Evolutionary conservation across 2,329 filamentous ascomycete genomes (phyloP), one percentile per base, ranked within the genome.

Genomic region (Nemania sp.): DNA sequence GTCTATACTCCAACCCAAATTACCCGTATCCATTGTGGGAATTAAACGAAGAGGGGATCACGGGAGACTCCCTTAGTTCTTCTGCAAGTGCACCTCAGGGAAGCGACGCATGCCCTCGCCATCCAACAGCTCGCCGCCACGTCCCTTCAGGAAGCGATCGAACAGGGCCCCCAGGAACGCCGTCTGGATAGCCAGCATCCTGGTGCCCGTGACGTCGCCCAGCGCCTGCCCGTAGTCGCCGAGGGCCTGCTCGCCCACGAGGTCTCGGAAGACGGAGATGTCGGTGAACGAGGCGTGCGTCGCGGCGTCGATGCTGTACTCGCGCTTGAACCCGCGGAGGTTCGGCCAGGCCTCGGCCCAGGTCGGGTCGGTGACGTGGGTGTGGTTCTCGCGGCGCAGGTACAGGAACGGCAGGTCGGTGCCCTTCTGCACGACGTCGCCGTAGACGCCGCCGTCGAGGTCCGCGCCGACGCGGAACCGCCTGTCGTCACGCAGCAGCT

Each of bases 361-460:
- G 3, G 54, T 59, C 1, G 48, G 39, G 15, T 68, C 66, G 9
- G 37, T 57, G 1, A 54, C 35, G 5, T 57, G 34, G n/a, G 59
- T 65, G 43, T 68, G 66, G 21, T 55, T 53, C 17, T 32, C 50
- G 13, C 39, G 21, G 6, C 50, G 55, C 3, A 69, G 18, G 50
- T 62, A 55, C 2, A 68, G 15, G 39, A 68, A 67, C 12, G 66
- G 67, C 48, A 15, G 42, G 21, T 65, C 64, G 2, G 60, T 64
- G 21, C 63, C 63, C 35, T 58, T 17, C 10, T 58, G 37, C 9
- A 62, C 39, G 13, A 63, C 53, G 1, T 51, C 13, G 3, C 66
- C 67, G 35, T 49, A 70, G 0, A 79, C 52, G 1, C 62, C 59
- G 5, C 80, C 80, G 60, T 81, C 79, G 9, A 81, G 29, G 48